Conservation (phyloP, 2,329 filamentous ascomycete genomes). For the Claviceps africana region DNA sequence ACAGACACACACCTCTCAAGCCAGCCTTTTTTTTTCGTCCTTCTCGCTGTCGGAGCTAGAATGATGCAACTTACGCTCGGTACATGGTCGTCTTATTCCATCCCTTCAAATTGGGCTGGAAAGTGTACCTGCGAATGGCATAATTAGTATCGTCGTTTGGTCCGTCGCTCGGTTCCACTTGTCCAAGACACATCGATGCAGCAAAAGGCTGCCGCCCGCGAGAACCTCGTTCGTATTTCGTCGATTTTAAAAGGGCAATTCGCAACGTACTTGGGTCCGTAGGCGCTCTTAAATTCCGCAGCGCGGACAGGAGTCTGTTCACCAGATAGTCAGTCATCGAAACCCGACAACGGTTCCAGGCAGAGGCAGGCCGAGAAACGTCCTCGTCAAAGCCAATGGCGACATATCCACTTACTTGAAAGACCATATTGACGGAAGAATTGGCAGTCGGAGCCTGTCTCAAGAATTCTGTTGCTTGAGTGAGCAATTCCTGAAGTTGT, state of each 20-base stretch:
- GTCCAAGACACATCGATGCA: neutral
- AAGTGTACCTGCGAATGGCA: conserved; percentile 36
- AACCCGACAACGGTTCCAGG: neutral
- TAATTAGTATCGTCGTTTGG: conserved; percentile 14
- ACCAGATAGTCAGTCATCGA: conserved; percentile 16
- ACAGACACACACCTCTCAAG: neutral
- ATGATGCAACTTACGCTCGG: conserved; percentile 35
- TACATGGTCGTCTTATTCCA: conserved; percentile 29
- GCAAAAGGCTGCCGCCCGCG: neutral
- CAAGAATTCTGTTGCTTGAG: conserved; percentile 23
- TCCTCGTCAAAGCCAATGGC: neutral
- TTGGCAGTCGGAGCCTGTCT: conserved; percentile 16
- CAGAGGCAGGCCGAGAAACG: neutral
- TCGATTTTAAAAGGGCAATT: neutral
- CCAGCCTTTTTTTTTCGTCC: neutral
- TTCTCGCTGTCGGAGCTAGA: neutral
- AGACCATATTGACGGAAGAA: conserved; percentile 25
- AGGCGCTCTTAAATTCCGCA: conserved; percentile 44
- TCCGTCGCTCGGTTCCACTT: neutral
- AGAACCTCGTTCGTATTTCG: neutral
- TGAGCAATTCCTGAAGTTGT: conserved; percentile 6
- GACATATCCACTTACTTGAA: conserved; percentile 19
- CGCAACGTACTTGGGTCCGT: conserved; percentile 47
- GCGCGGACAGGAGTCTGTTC: conserved; percentile 32
- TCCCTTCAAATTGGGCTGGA: conserved; percentile 41